Evolutionary conservation across 495 filamentous ascomycete species (phyloP), one percentile per base, ranked within the genome.

Genomic region (Penicillium fimorum): DNA sequence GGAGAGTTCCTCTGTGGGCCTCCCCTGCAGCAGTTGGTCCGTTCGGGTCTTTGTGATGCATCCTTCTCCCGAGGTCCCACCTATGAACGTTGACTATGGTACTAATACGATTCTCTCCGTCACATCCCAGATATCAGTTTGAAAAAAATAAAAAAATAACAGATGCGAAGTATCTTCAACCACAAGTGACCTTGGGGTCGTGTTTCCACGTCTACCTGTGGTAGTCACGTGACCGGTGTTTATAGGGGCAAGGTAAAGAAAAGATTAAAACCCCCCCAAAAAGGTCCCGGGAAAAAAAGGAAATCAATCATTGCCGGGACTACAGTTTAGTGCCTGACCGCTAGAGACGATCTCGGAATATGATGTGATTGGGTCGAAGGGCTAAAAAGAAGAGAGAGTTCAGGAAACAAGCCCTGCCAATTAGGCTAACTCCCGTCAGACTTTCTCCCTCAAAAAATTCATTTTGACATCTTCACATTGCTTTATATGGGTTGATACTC

Each of bases 321-420:
- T 12, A 27, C 20, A 50, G 17, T 29, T 35, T 30, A 32, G 18
- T 22, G 59, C 55, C 58, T 61, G 57, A 66, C 63, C 63, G 63
- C 63, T 52, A 61, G 54, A 55, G 27, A 59, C 45, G 24, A 58
- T 42, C 30, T n/a, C 55, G 47, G 51, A 15, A 27, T 11, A 66
- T 66, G 63, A 60, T 58, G 48, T 61, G 63, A 63, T 59, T 58
- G 35, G 51, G 32, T 22, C 35, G 15, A 29, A 29, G 35, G 35
- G 48, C 33, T 43, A 22, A 49, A 37, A 20, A 51, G 18, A 20
- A 24, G n/a, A 29, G 38, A 43, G 37, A 41, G 35, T 49, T 37
- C 35, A 15, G 33, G 17, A 49, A 35, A 18, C 25, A 27, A 22
- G 40, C 40, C 45, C 27, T 47, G 30, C 13, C 8, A n/a, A 29